Percentiles rank a stretch among this genome's conserved stretches.
Conservation (phyloP, 306 rosid genomes). For the Glycyrrhiza uralensis region DNA sequence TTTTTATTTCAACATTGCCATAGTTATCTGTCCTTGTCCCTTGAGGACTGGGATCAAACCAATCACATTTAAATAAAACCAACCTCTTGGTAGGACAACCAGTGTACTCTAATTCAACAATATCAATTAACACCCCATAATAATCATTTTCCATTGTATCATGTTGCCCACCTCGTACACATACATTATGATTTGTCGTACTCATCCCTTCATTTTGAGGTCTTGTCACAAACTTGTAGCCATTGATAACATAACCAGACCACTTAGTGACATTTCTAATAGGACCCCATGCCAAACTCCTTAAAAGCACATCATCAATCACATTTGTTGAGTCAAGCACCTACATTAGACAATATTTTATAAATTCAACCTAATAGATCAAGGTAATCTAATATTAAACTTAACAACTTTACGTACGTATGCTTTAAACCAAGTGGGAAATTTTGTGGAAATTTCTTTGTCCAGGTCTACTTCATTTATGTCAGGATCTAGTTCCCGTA, state of each 20-base stretch:
- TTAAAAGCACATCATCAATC: background rate
- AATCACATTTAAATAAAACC: constrained; percentile 1
- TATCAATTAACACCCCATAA: background rate
- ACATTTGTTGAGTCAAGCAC: background rate
- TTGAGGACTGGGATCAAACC: background rate
- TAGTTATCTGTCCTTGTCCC: background rate
- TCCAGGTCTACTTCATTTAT: background rate
- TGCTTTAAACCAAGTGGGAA: background rate
- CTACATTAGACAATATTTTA: background rate
- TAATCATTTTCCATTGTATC: background rate
- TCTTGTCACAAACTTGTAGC: background rate
- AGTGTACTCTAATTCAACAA: background rate
- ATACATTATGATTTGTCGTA: background rate
- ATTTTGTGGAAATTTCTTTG: background rate
- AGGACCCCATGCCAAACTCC: background rate
- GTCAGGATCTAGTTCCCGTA: background rate
- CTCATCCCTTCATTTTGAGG: background rate
- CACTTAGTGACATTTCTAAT: background rate
- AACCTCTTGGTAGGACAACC: background rate
- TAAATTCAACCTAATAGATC: background rate
- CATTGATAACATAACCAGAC: background rate
- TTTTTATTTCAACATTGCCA: background rate
- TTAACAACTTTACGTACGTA: background rate
- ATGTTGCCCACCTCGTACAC: background rate
- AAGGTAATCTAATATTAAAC: background rate